A percentile compares a stretch with the other conserved stretches of the same genome.
phyloP scores from a whole-genome alignment of 805 yeast species.

The Monosporozyma yasuniensis region DNA sequence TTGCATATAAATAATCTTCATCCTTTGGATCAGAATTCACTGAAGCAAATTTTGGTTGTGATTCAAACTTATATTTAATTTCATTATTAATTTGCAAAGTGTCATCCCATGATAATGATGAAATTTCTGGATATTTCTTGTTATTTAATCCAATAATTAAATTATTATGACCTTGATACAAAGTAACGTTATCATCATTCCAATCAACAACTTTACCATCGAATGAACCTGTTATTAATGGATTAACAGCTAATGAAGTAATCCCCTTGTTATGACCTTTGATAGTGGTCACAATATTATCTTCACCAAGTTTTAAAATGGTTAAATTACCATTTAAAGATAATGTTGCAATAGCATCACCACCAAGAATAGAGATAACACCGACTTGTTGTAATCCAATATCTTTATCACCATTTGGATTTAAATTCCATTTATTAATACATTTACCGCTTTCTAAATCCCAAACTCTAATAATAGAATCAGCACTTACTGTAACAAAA shows the following conservation, averaged over 20 bases:
- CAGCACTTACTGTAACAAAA: constrained; percentile 81
- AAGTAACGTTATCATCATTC: constrained; percentile 34
- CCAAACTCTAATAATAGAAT: constrained; percentile 64
- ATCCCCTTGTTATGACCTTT: constrained; percentile 79
- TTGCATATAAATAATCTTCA: constrained; percentile 31
- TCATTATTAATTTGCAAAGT: constrained; percentile 37
- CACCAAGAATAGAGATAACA: constrained; percentile 45
- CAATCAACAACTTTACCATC: constrained; percentile 71
- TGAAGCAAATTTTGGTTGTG: constrained; percentile 45
- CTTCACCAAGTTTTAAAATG: constrained; percentile 39
- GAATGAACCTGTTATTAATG: constrained; percentile 56
- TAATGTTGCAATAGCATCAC: constrained; percentile 51
- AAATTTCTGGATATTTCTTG: constrained; percentile 27
- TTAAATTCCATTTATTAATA: constrained; percentile 42
- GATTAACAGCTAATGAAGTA: constrained; percentile 43
- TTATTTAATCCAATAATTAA: constrained; percentile 47
- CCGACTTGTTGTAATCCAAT: constrained; percentile 73
- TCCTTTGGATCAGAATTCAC: constrained; percentile 22
- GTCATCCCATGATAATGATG: constrained; percentile 88
- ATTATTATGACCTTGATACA: constrained; percentile 47
- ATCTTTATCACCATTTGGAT: constrained; percentile 22
- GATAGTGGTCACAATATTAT: constrained; percentile 31
- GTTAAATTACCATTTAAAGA: constrained; percentile 66
- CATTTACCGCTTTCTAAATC: constrained; percentile 37
- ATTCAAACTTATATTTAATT: constrained; percentile 24